Evolutionary conservation across 179 eudicot species (phyloP), one percentile per base, ranked within the genome.

Genomic region (Beta macrorhiza): DNA sequence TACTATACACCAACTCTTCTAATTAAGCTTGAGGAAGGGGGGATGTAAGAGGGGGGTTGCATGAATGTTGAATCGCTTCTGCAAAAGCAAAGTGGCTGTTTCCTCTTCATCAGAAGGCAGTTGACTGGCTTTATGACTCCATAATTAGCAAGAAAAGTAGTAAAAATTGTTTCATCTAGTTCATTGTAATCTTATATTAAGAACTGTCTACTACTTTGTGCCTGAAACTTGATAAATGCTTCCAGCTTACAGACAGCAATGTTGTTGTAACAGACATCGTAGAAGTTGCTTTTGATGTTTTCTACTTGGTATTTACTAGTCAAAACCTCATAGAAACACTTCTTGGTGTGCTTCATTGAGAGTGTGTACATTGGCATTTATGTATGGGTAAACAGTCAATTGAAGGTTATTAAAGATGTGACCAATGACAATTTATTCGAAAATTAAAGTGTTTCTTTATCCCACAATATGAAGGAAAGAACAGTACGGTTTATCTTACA

Each of bases 261-360:
- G 57, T 29, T 14, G 15, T 37, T 49, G 56, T 72, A 47, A 25
- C 47, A 32, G 10, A 45, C 17, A 19, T 71, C 5, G 1, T 9
- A 47, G 82, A 72, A 73, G 16, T 62, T 37, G 83, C 53, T 57
- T 64, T 74, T 8, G 47, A 55, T 25, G 8, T 53, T 64, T 37
- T 45, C 72, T 22, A 68, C 29, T 56, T 13, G 57, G 64, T 51
- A 20, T 19, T 5, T 15, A 14, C 13, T 7, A 49, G 53, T 49
- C 9, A 49, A 49, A 15, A 55, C 44, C 49, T 32, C 7, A 42
- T 67, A 47, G 59, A 63, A 47, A 37, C 7, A 25, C 6, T 4
- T 77, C 10, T 17, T 22, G 32, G 51, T 22, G 32, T 72, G 37
- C 9, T 72, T 51, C 58, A 72, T 13, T 25, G 15, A 13, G 47